Evolutionary conservation across 345 rosid genomes (phyloP), one percentile per base, ranked within the genome.

Genomic region (Limnanthes douglasii): DNA sequence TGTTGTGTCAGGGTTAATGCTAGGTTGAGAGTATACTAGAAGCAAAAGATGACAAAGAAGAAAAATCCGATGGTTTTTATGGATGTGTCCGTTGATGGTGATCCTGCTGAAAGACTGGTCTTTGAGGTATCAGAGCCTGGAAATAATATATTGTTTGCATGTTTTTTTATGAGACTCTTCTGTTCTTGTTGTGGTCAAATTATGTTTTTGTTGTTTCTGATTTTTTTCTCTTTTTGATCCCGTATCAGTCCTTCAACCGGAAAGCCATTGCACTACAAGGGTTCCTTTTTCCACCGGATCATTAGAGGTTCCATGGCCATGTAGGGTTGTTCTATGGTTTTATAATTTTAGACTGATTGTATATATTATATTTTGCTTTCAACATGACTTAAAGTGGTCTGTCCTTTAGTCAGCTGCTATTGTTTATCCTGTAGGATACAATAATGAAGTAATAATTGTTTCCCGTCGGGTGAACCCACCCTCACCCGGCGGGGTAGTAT

Each of bases 371-470:
- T 54, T 71, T 58, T 50, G 55, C 55, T 68, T 27, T 65, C 54
- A 66, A 50, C 41, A 53, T 59, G 74, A 62, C 58, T 65, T 64
- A 68, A 76, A 65, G 81, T n/a, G n/a, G 75, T 66, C 71, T 40
- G 59, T 56, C 74, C 61, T 80, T 66, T 80, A 59, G 95, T 79
- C 59, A 41, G 74, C 80, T 84, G 60, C 75, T 61, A 61, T 72
- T 75, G 73, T 80, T 73, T 77, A 83, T 84, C 75, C 79, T 90
- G 96, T 90, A 84, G 92, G 96, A 71, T 49, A 65, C 94, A 84
- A n/a, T n/a, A n/a, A n/a, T n/a, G n/a, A n/a, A n/a, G n/a, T n/a
- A n/a, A n/a, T n/a, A n/a, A n/a, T n/a, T n/a, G n/a, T n/a, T n/a
- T n/a, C n/a, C n/a, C n/a, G n/a, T n/a, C n/a, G n/a, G n/a, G n/a